phyloP scores from a whole-genome alignment of 2,329 filamentous ascomycete genomes.

The Fusarium clavum region DNA sequence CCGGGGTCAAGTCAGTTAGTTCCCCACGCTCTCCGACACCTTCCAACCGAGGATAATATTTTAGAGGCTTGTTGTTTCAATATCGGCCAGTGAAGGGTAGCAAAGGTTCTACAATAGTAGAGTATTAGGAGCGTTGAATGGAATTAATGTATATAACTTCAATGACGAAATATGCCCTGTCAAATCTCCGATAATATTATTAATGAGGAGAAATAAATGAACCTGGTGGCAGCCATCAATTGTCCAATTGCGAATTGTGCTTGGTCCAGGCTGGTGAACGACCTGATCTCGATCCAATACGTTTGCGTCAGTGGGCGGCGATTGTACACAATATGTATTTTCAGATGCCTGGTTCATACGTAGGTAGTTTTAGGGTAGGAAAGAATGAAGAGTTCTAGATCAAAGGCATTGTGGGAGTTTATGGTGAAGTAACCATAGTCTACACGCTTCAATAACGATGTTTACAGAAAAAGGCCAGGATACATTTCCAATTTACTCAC shows the following conservation, averaged over 20 bases:
- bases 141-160: slow-evolving; percentile 12
- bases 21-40: slow-evolving; percentile 25
- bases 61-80: neutral
- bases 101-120: neutral
- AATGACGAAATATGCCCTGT: slow-evolving; percentile 13
- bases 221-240: neutral
- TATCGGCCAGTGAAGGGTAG: slow-evolving; percentile 23
- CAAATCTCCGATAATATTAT: neutral
- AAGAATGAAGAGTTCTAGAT: too few species aligned
- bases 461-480: too few species aligned
- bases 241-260: neutral
- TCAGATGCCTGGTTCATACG: neutral
- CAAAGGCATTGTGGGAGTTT: too few species aligned
- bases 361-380: too few species aligned
- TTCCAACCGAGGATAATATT: slow-evolving; percentile 37
- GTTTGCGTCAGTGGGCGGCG: neutral
- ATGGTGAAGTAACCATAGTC: too few species aligned
- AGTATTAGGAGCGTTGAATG: neutral
- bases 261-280: too few species aligned
- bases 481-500: neutral
- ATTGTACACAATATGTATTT: neutral
- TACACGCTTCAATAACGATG: too few species aligned
- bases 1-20: slow-evolving; percentile 30
- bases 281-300: neutral
- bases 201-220: neutral